Percentiles rank a stretch among this genome's conserved stretches.
These are phyloP conservation scores for Sideroxylon spinosum DNA, from an alignment of 179 eudicot genomes.

Conservation along the genomic window DNA sequence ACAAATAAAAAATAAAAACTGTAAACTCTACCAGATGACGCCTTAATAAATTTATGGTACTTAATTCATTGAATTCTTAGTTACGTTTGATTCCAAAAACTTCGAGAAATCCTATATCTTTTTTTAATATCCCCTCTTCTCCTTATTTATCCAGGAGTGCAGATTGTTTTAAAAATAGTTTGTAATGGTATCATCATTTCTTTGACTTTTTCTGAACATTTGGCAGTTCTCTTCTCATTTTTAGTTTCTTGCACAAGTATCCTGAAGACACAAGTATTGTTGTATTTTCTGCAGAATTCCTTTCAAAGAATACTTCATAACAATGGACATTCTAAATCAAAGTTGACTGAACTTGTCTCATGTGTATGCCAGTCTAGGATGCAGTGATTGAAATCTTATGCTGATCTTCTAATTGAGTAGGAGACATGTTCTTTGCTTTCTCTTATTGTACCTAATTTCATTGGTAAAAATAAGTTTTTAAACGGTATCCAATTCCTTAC, in stretches of 20 bases:
- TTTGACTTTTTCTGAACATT: not conserved
- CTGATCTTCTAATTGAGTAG: not conserved
- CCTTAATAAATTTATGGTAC: too few relatives aligned
- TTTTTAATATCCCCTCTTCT: not conserved
- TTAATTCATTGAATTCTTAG: not conserved
- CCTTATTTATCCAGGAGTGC: not conserved
- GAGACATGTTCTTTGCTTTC: not conserved
- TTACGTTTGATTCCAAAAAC: not conserved
- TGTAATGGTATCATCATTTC: not conserved
- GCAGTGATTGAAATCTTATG: not conserved
- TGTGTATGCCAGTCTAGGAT: not conserved
- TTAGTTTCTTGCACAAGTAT: not conserved
- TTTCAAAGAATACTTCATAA: not conserved
- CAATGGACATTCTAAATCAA: too few relatives aligned
- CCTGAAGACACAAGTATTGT: not conserved
- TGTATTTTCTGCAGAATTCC: not conserved
- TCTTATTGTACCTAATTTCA: not conserved
- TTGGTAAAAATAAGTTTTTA: not conserved
- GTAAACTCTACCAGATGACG: too few relatives aligned
- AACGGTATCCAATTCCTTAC: constrained; percentile 13
- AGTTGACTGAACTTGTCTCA: not conserved
- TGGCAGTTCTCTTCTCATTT: not conserved
- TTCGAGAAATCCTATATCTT: not conserved
- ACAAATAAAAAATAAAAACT: too few relatives aligned
- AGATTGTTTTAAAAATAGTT: not conserved